phyloP scores from a whole-genome alignment of 805 yeast genomes.

The Wickerhamomyces chambardii region DNA sequence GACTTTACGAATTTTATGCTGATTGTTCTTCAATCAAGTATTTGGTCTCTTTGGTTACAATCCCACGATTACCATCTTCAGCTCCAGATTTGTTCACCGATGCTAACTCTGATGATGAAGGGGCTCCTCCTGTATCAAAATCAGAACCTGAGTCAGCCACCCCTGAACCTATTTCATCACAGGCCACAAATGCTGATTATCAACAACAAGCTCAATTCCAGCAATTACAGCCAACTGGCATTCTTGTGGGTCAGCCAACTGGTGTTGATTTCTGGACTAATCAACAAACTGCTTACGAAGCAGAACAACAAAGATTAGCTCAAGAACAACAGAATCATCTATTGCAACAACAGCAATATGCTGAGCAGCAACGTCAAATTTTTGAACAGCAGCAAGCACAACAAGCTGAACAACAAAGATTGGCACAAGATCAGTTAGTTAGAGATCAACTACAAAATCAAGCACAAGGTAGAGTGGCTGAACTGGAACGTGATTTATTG shows the following conservation, averaged over 20 bases:
- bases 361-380: slow-evolving; percentile 57
- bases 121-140: slow-evolving; percentile 17
- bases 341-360: slow-evolving; percentile 58
- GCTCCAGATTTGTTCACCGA: slow-evolving; percentile 23
- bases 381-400: slow-evolving; percentile 66
- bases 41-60: slow-evolving; percentile 69
- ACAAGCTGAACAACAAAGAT: slow-evolving; percentile 59
- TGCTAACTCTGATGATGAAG: slow-evolving; percentile 15
- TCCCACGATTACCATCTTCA: slow-evolving; percentile 42
- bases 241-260: slow-evolving; percentile 39
- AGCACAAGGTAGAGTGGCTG: slow-evolving; percentile 71
- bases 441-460: slow-evolving; percentile 65
- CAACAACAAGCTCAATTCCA: slow-evolving; percentile 16
- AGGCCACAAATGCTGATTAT: slow-evolving; percentile 29
- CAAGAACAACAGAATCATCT: slow-evolving; percentile 58
- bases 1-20: slow-evolving; percentile 76
- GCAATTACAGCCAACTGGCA: slow-evolving; percentile 25
- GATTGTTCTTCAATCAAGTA: slow-evolving; percentile 83
- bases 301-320: slow-evolving; percentile 51
- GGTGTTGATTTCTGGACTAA: slow-evolving; percentile 35
- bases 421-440: slow-evolving; percentile 60
- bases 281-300: slow-evolving; percentile 44
- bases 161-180: slow-evolving; percentile 35
- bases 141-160: slow-evolving; percentile 2
- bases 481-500: slow-evolving; percentile 72